phyloP scores from a whole-genome alignment of 129 eudicot genomes.

The Sambucus nigra region DNA sequence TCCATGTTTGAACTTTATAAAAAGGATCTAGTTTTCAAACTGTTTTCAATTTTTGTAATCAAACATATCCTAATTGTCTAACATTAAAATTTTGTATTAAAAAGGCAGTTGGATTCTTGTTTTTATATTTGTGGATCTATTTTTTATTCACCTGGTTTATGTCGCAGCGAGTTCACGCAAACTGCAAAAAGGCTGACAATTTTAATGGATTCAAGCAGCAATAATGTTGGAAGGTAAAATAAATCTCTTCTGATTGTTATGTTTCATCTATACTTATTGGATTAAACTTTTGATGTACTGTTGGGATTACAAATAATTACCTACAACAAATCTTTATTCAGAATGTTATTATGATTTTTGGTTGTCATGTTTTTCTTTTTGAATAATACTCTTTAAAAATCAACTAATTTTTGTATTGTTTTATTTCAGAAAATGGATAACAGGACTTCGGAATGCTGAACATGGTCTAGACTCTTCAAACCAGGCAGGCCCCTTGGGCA shows the following conservation, averaged over 20 bases:
- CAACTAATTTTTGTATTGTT: too few relatives aligned
- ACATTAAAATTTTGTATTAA: not conserved
- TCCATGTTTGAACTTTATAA: too few relatives aligned
- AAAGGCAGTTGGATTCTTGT: not conserved
- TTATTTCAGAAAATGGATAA: constrained; percentile 39
- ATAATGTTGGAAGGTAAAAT: constrained; percentile 38
- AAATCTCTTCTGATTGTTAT: not conserved
- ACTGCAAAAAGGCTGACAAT: constrained; percentile 53
- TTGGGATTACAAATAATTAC: too few relatives aligned
- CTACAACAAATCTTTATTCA: too few relatives aligned
- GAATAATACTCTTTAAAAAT: too few relatives aligned
- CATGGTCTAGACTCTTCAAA: constrained; percentile 53
- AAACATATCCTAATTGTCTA: not conserved
- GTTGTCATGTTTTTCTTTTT: too few relatives aligned
- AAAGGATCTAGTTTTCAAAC: too few relatives aligned
- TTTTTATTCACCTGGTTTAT: not conserved
- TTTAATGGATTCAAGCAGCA: constrained; percentile 28
- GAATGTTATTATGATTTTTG: too few relatives aligned
- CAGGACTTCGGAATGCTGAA: constrained; percentile 37
- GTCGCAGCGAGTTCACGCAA: constrained; percentile 44
- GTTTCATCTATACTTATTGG: too few relatives aligned
- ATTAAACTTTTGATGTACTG: too few relatives aligned
- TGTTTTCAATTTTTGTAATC: too few relatives aligned
- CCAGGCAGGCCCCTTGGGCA: constrained; percentile 44
- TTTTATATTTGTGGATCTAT: not conserved